phyloP scores from a whole-genome alignment of 228 moss, liverwort and hornwort genomes.

The Sphagnum magellanicum region DNA sequence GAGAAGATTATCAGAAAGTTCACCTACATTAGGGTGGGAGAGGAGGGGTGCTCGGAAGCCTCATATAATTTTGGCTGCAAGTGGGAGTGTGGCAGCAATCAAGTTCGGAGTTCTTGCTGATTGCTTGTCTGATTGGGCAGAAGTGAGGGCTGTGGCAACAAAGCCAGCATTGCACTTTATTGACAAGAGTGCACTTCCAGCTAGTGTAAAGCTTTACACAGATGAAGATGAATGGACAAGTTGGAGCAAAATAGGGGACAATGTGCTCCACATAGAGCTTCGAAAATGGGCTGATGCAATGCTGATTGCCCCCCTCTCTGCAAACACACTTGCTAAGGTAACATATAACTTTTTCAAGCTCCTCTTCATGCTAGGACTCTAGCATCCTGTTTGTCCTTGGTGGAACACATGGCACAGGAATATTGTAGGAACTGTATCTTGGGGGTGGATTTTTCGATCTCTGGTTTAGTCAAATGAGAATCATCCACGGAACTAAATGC shows the following conservation, averaged over 20 bases:
- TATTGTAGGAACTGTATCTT: background rate
- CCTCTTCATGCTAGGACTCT: background rate
- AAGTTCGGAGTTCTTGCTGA: conserved; percentile 86
- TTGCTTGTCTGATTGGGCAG: conserved; percentile 91
- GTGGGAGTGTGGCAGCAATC: conserved; percentile 94
- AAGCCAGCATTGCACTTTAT: conserved; percentile 87
- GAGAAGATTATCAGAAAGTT: conserved; percentile 15
- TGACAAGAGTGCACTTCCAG: conserved; percentile 58
- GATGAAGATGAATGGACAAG: conserved; percentile 92
- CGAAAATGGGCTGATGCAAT: conserved; percentile 95
- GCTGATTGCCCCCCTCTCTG: conserved; percentile 92
- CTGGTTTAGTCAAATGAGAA: background rate
- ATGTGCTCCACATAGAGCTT: conserved; percentile 89
- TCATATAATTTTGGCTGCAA: conserved; percentile 86
- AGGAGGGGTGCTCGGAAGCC: conserved; percentile 55
- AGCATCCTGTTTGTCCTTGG: background rate
- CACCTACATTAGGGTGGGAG: conserved; percentile 48
- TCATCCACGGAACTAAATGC: too few species aligned
- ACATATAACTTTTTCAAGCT: background rate
- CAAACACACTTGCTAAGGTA: conserved; percentile 97
- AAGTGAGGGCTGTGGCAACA: conserved; percentile 83
- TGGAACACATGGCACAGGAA: background rate
- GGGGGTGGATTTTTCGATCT: background rate
- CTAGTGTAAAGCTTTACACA: conserved; percentile 72
- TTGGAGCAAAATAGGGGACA: conserved; percentile 86